Base-by-base conservation (phyloP, 2,329 filamentous ascomycete genomes). In the Atkinsonella hypoxylon region DNA sequence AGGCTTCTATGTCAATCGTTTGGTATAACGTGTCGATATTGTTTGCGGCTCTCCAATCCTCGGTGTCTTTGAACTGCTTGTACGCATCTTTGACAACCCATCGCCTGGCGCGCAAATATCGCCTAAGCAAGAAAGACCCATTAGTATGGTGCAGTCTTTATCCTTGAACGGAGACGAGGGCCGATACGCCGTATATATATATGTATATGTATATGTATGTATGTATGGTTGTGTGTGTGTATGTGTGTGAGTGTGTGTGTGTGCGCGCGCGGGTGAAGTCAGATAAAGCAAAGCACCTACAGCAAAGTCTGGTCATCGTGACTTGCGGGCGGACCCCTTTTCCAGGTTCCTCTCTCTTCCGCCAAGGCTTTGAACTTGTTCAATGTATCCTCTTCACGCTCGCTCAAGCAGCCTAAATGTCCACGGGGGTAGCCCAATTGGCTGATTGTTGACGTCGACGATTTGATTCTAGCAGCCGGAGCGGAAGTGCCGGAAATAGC, bases 51-150 rank as follows among this genome's bases (percentile, higher is more conserved):
- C 90, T 82, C 87, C 90, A 96, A 52, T 87, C 80, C 67, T 95
- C 89, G 0, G 89, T 95, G 50, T 89, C 87, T 61, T 83, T 82
- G 70, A 95, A 95, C 69, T 96, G 90, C 53, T 72, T 76, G 64
- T 83, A 83, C 12, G 90, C 90, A 57, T 91, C 89, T 57, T 81
- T 70, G 10, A 87, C 78, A 30, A 84, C 71, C 74, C 91, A 96
- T 66, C 82, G 85, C 51, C 90, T 82, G 34, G 90, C 90, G 60
- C 90, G 85, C 47, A 96, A 75, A 66, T 85, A 96, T 53, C 90
- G 88, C 55, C 88, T 93, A 59, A 62, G n/a, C 9, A 48, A 26
- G 39, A 46, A 40, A 62, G 55, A 50, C 51, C 6, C 22, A 31
- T n/a, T 32, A 43, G 52, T 46, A 54, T 18, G 20, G 26, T 8